Evolutionary conservation across 306 rosid genomes (phyloP), one percentile per base, ranked within the genome.

Genomic region (Vigna unguiculata): DNA sequence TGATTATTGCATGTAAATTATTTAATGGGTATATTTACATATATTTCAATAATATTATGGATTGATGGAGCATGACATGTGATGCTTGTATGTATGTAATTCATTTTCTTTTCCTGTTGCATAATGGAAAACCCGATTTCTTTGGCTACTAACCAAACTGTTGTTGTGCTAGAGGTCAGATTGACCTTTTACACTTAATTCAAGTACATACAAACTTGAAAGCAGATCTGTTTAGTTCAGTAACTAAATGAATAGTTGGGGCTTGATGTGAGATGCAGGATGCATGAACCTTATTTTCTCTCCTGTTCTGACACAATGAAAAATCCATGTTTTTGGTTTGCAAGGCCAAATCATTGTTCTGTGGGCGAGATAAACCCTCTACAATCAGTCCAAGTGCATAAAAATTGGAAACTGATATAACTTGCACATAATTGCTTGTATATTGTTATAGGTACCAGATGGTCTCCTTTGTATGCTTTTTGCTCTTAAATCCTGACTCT

Each of bases 321-420:
- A 57, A 24, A 8, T 40, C 10, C 32, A 17, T 32, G 47, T 71
- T 71, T 32, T 49, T 38, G 67, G 64, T 41, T 66, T 69, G 71
- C 43, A 58, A 69, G 61, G 70, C 69, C 58, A 58, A 59, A 45
- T 45, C 22, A 19, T 47, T 74, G 17, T 47, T 74, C 48, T 28
- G n/a, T 16, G 6, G 69, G 32, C 12, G 62, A 10, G 68, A 16
- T 47, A 69, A 36, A 58, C 19, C 40, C 38, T 76, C 25, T 45
- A 22, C 64, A 34, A 51, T 3, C 54, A 49, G 64, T 49, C 49
- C 14, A 65, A 41, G 46, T 68, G 38, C 41, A 9, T 46, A 21
- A 14, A 14, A 67, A 32, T 45, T 28, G 61, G 32, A 78, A 78
- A 34, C 60, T 54, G 20, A 45, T 30, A 61, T 46, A 24, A 57